Conservation (phyloP, 1,284 basidiomycete genomes). For the Rhodotorula sp. region DNA sequence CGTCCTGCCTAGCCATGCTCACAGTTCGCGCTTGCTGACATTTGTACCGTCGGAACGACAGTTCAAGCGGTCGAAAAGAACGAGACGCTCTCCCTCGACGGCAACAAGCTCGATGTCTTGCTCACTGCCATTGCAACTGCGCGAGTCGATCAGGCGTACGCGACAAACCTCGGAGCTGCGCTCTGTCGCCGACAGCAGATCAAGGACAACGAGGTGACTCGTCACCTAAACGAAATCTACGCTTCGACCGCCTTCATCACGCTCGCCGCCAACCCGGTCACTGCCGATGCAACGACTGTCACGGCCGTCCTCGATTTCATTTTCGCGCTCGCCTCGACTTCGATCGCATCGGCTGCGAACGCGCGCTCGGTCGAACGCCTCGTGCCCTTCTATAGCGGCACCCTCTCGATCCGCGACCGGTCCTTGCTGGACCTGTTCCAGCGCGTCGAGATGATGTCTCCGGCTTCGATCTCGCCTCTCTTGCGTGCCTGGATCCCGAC, state of each 20-base stretch:
- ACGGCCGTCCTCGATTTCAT: slow-evolving; percentile 16
- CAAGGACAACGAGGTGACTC: slow-evolving; percentile 38
- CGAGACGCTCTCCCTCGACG: slow-evolving; percentile 11
- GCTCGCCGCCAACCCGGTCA: not conserved
- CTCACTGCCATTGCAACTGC: slow-evolving; percentile 24
- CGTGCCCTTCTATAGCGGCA: slow-evolving; percentile 37
- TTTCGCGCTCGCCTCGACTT: slow-evolving; percentile 24
- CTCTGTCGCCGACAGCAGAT: not conserved
- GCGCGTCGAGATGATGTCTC: slow-evolving; percentile 24
- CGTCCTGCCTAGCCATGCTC: not conserved
- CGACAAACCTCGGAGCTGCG: slow-evolving; percentile 9
- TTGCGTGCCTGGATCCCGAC: slow-evolving; percentile 29
- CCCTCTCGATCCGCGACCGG: slow-evolving; percentile 20
- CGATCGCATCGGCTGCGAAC: slow-evolving; percentile 21
- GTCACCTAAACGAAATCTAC: slow-evolving; percentile 37
- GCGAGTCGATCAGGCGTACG: slow-evolving; percentile 19
- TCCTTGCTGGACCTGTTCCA: slow-evolving; percentile 31
- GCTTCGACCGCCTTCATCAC: slow-evolving; percentile 25
- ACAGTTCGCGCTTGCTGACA: not conserved
- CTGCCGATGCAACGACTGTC: not conserved
- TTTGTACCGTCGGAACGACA: not conserved
- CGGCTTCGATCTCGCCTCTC: slow-evolving; percentile 17
- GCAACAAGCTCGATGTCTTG: slow-evolving; percentile 30
- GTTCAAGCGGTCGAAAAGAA: slow-evolving; percentile 1
- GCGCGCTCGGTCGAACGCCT: slow-evolving; percentile 29